These are phyloP conservation scores for Chalara sp. DNA, from an alignment of 2,329 filamentous ascomycete genomes.

Conservation along the genomic window DNA sequence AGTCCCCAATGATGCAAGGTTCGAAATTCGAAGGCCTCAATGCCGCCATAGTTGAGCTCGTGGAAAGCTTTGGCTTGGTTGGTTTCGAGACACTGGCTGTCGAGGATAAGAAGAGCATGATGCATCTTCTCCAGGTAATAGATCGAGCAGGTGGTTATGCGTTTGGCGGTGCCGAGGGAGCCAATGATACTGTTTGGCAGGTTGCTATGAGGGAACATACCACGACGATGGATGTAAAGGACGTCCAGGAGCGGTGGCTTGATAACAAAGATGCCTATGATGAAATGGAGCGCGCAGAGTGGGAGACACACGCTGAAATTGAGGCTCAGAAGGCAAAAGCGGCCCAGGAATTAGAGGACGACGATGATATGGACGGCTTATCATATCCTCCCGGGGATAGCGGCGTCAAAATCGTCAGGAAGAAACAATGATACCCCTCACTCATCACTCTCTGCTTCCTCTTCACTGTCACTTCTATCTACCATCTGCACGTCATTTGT, in stretches of 20 bases:
- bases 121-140: constrained; percentile 79
- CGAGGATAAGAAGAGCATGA: constrained; percentile 96
- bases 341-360: constrained; percentile 27
- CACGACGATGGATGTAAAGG: constrained; percentile 70
- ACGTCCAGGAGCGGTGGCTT: constrained; percentile 94
- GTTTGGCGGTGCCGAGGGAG: constrained; percentile 83
- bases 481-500: constrained; percentile 37
- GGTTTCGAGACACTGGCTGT: constrained; percentile 90
- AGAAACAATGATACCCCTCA: constrained; percentile 44
- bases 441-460: constrained; percentile 38
- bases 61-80: constrained; percentile 86
- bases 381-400: constrained; percentile 44
- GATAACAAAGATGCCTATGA: constrained; percentile 87
- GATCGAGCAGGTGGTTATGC: constrained; percentile 90
- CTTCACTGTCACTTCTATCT: constrained; percentile 40
- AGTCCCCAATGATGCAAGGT: constrained; percentile 62
- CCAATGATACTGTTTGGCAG: constrained; percentile 96
- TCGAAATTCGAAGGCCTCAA: constrained; percentile 81
- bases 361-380: constrained; percentile 43
- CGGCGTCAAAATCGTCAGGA: constrained; percentile 65
- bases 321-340: constrained; percentile 31
- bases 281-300: constrained; percentile 64
- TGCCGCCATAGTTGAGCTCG: constrained; percentile 75
- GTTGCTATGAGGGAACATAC: constrained; percentile 79
- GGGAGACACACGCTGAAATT: constrained; percentile 65